Conservation (phyloP, 352 stramenopile genomes). For the Globisporangium perplexum region DNA sequence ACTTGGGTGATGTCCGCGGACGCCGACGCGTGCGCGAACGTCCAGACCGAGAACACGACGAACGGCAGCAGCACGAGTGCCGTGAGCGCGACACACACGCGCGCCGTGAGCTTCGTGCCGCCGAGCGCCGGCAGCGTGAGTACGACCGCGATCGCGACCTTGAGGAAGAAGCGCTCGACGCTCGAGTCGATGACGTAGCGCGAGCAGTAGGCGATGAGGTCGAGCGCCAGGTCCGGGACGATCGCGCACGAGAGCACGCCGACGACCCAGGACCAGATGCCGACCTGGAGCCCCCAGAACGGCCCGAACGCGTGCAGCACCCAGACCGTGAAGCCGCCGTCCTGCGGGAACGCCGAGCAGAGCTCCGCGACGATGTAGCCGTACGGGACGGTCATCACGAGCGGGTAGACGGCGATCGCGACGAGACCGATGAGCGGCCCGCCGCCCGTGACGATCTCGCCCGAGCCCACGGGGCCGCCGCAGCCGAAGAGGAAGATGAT, state of each 20-base stretch:
- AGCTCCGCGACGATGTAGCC: constrained; percentile 89
- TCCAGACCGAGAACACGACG: constrained; percentile 18
- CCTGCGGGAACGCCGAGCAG: constrained; percentile 83
- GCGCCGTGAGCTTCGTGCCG: constrained; percentile 17
- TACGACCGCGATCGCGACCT: constrained; percentile 13
- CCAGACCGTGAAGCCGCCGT: constrained; percentile 81
- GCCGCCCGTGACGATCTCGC: constrained; percentile 19
- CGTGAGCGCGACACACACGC: constrained; percentile 10
- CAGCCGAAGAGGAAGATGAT: constrained; percentile 28
- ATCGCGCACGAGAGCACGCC: constrained; percentile 41
- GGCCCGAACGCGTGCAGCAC: constrained; percentile 86
- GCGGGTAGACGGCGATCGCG: constrained; percentile 72
- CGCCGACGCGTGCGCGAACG: constrained; percentile 2
- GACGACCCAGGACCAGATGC: constrained; percentile 69
- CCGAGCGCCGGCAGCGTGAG: constrained; percentile 14
- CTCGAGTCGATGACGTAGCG: neutral
- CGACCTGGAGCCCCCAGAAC: constrained; percentile 74
- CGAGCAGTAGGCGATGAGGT: constrained; percentile 9
- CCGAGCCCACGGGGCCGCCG: constrained; percentile 18
- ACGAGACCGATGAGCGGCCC: constrained; percentile 61
- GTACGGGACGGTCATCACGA: constrained; percentile 87
- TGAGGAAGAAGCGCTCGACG: constrained; percentile 12
- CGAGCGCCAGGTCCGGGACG: constrained; percentile 44
- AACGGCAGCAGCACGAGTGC: constrained; percentile 12
- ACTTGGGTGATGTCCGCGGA: constrained; percentile 4